Evolutionary conservation across 148 eudicot genomes (phyloP).

Genomic region (Camellia sinensis): DNA sequence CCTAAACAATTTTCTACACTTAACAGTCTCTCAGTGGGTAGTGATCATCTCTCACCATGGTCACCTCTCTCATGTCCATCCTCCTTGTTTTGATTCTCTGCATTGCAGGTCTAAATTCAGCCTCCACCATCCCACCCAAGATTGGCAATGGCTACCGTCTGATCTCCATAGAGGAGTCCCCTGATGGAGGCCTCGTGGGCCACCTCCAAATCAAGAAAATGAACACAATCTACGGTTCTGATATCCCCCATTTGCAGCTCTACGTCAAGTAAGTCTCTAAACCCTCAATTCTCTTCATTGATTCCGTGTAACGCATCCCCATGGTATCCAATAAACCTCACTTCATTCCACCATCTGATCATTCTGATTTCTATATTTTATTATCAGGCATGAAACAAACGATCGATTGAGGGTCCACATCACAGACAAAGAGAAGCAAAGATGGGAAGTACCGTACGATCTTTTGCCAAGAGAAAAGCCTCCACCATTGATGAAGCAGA

Average conservation of each 20-base stretch:
- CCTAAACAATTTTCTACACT: neutral
- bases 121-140: slow-evolving; percentile 35
- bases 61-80: neutral
- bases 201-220: slow-evolving; percentile 67
- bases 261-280: slow-evolving; percentile 64
- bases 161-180: slow-evolving; percentile 61
- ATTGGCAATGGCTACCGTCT: slow-evolving; percentile 87
- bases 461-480: slow-evolving; percentile 70
- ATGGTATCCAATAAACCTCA: neutral
- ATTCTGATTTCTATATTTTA: neutral
- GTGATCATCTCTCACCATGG: neutral
- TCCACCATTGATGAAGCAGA: slow-evolving; percentile 44
- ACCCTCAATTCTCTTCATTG: neutral
- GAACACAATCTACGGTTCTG: slow-evolving; percentile 72
- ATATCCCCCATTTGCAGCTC: slow-evolving; percentile 74
- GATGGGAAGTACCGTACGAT: slow-evolving; percentile 95
- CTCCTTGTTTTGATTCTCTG: slow-evolving; percentile 6
- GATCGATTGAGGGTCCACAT: slow-evolving; percentile 76
- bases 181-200: slow-evolving; percentile 77
- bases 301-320: neutral
- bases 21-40: neutral
- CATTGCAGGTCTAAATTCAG: slow-evolving; percentile 9
- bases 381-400: slow-evolving; percentile 77
- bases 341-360: neutral
- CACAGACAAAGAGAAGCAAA: slow-evolving; percentile 69